Conservation (phyloP, 164 flowering plant species). For the Taxillus chinensis region DNA sequence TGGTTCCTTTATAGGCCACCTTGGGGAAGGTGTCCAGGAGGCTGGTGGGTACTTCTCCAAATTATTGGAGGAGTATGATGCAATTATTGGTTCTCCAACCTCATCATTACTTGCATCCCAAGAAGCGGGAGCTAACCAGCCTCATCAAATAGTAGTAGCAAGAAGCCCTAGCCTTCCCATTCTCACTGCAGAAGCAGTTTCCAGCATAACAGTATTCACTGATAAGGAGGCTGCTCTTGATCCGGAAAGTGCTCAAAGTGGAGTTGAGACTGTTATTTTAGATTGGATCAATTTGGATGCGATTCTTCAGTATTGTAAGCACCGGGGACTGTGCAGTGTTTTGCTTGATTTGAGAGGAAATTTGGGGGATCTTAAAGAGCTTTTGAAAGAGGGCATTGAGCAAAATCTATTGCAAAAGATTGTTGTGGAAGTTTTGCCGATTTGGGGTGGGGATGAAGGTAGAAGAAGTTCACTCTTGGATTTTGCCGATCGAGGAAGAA, state of each 20-base stretch:
- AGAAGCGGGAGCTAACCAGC: conserved; percentile 78
- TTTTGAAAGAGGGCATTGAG: conserved; percentile 42
- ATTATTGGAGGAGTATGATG: conserved; percentile 69
- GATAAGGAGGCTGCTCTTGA: conserved; percentile 26
- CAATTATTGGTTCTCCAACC: conserved; percentile 42
- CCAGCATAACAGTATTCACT: conserved; percentile 37
- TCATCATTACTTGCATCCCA: conserved; percentile 33
- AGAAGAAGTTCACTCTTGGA: background rate
- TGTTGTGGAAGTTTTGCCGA: conserved; percentile 55
- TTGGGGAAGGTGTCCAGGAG: conserved; percentile 47
- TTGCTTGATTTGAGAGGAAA: conserved; percentile 55
- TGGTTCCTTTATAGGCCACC: conserved; percentile 42
- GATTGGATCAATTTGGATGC: conserved; percentile 34
- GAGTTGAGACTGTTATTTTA: conserved; percentile 48
- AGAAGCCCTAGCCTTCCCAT: conserved; percentile 17
- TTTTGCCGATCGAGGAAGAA: conserved; percentile 10
- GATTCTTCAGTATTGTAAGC: conserved; percentile 50
- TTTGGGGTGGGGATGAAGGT: conserved; percentile 29
- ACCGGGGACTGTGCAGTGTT: conserved; percentile 54
- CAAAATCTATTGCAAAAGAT: conserved; percentile 13
- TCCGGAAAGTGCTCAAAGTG: conserved; percentile 22
- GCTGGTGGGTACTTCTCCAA: conserved; percentile 71
- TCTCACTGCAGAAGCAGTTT: conserved; percentile 15
- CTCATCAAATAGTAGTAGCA: conserved; percentile 40
- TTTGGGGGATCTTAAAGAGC: conserved; percentile 26